Percentiles rank a stretch among this genome's conserved stretches.
Conservation (phyloP, 768 basidiomycete genomes). For the Polyporus arcularius region DNA sequence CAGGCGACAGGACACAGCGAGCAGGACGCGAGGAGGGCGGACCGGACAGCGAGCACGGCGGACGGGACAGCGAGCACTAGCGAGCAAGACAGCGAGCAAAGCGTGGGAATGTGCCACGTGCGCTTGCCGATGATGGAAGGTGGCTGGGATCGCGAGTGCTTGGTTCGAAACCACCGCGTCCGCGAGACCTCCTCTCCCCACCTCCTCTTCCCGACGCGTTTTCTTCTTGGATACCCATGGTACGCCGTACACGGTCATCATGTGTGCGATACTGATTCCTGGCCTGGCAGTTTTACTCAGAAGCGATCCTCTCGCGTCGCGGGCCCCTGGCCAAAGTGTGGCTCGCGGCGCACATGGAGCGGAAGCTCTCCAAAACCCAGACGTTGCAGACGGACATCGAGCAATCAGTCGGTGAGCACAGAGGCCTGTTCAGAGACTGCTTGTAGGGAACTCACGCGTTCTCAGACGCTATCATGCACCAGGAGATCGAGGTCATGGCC, state of each 20-base stretch:
- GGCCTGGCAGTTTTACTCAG: constrained; percentile 76
- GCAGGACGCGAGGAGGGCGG: not conserved
- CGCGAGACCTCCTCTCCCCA: constrained; percentile 4
- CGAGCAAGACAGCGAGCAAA: not conserved
- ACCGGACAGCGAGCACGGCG: not conserved
- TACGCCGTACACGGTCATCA: not conserved
- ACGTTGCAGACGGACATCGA: constrained; percentile 95
- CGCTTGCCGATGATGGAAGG: constrained; percentile 6
- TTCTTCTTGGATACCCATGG: constrained; percentile 31
- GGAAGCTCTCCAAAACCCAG: constrained; percentile 95
- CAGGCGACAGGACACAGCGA: not conserved
- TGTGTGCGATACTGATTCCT: not conserved
- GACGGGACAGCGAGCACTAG: not conserved
- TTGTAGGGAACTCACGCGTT: not conserved
- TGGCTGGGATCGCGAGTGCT: constrained; percentile 7
- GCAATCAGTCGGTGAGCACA: constrained; percentile 78
- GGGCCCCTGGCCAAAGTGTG: constrained; percentile 97
- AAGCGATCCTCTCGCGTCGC: constrained; percentile 89
- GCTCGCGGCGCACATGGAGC: constrained; percentile 98
- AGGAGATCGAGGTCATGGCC: constrained; percentile 91
- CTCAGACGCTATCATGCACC: constrained; percentile 88
- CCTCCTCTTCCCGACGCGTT: constrained; percentile 16
- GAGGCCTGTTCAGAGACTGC: not conserved
- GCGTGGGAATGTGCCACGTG: constrained; percentile 21
- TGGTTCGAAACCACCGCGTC: constrained; percentile 16